Base-by-base conservation (phyloP, 1,139 yeast genomes). In the Protomyces macrosporus region DNA sequence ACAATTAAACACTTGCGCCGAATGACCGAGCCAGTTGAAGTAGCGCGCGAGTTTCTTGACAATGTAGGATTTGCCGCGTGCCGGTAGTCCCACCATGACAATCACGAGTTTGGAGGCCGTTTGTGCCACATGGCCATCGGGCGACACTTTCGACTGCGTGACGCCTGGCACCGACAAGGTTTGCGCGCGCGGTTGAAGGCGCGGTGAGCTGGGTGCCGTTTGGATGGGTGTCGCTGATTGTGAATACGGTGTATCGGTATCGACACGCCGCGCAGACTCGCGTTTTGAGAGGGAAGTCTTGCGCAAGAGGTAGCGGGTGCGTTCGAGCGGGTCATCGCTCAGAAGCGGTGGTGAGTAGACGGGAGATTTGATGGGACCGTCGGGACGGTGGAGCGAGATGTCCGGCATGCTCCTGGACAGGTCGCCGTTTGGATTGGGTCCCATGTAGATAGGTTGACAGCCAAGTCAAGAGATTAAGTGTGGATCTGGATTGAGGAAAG, bases 61-160 rank as follows among this genome's bases (percentile, higher is more conserved):
- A 68, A 91, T 88, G 73, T 90, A 91, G 5, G 95, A 87, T 75
- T 91, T 91, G 4, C 97, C 97, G 61, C 97, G 80, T 0, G 97
- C 97, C 0, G 97, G 97, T 50, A 90, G 77, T 0, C 97, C 97
- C 12, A 90, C 96, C 96, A 90, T 89, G 34, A 93, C 96, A 69
- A 91, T 90, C 30, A 91, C 96, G 63, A 91, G 78, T 72, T 89
- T 89, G 1, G 58, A 53, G 2, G 55, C 62, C 9, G 58, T 65
- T 9, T 53, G 66, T 59, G 66, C 0, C 2, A 59, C 60, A 32
- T 53, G 40, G 5, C 63, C 65, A 30, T 53, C 48, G 7, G 96
- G 96, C 0, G 91, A 84, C 2, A 83, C 84, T 67, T 88, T 86
- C 1, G 93, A 86, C 54, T 89, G 82, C 0, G 97, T 90, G 69